These are phyloP conservation scores for Przewalskia tangutica DNA, from an alignment of 257 asterid species.

Conservation along the genomic window DNA sequence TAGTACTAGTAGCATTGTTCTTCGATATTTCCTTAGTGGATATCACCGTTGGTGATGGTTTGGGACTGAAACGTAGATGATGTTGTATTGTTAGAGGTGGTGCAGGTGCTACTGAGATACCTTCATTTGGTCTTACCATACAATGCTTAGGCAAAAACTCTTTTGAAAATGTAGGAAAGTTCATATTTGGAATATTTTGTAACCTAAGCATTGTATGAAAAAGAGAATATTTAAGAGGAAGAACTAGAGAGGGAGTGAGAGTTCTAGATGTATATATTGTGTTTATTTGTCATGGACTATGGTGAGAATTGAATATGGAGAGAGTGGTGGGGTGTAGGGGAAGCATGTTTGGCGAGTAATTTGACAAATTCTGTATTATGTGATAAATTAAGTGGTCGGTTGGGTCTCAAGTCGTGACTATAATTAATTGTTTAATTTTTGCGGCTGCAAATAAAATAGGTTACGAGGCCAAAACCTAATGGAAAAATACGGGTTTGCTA, in stretches of 20 bases:
- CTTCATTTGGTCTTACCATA: background rate
- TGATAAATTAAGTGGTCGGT: slow-evolving; percentile 8
- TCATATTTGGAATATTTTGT: background rate
- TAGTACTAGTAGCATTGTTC: background rate
- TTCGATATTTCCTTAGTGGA: background rate
- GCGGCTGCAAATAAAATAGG: background rate
- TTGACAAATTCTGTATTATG: background rate
- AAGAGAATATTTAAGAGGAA: background rate
- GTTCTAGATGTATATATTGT: background rate
- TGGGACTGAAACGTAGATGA: background rate
- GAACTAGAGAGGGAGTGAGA: background rate
- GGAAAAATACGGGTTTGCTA: background rate
- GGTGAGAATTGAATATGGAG: background rate
- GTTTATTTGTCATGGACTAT: background rate
- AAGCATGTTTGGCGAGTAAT: slow-evolving; percentile 6
- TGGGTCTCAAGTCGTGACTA: background rate
- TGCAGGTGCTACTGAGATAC: background rate
- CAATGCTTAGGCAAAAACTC: background rate
- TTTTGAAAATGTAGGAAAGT: background rate
- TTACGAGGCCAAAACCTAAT: background rate
- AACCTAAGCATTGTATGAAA: background rate
- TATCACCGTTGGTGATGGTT: background rate
- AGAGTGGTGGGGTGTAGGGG: background rate
- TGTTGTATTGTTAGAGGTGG: background rate
- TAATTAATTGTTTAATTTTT: background rate